Conservation (phyloP, 2,329 filamentous ascomycete species). For the Lithohypha guttulata region DNA sequence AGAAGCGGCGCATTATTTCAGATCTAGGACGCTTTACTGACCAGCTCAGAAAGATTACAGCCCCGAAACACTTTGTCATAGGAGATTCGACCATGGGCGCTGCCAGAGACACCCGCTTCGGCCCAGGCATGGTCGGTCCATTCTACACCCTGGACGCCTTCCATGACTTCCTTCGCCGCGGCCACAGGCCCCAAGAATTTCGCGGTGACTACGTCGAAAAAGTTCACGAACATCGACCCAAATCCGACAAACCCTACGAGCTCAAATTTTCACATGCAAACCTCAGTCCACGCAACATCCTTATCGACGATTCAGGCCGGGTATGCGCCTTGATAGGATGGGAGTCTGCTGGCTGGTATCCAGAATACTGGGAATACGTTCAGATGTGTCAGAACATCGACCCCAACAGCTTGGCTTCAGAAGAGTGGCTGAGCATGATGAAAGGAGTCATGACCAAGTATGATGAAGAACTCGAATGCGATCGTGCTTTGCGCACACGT, state of each 20-base stretch:
- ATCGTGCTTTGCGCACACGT: constrained; percentile 16
- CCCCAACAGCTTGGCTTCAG: constrained; percentile 12
- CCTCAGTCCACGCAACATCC: constrained; percentile 24
- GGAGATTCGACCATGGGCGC: constrained; percentile 21
- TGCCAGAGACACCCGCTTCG: constrained; percentile 20
- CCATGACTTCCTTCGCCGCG: constrained; percentile 19
- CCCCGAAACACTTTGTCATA: constrained; percentile 20
- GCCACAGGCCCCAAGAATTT: constrained; percentile 17
- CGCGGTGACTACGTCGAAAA: constrained; percentile 16
- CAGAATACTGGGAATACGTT: constrained; percentile 26
- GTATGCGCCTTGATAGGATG: constrained; percentile 24
- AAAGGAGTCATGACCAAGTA: constrained; percentile 16
- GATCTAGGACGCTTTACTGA: constrained; percentile 21
- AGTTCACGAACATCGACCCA: constrained; percentile 13
- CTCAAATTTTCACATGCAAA: constrained; percentile 25
- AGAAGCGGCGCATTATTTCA: constrained; percentile 19
- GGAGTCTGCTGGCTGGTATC: constrained; percentile 25
- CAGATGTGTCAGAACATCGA: constrained; percentile 21
- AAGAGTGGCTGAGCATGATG: constrained; percentile 20
- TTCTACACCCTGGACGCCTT: constrained; percentile 21
- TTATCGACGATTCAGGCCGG: constrained; percentile 21
- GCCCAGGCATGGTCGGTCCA: constrained; percentile 17
- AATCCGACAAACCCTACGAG: constrained; percentile 15
- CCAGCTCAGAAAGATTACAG: constrained; percentile 21
- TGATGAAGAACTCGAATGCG: constrained; percentile 18